Evolutionary conservation across 2,329 filamentous ascomycete species (phyloP).

Genomic region (Ophiostoma tasmaniense): DNA sequence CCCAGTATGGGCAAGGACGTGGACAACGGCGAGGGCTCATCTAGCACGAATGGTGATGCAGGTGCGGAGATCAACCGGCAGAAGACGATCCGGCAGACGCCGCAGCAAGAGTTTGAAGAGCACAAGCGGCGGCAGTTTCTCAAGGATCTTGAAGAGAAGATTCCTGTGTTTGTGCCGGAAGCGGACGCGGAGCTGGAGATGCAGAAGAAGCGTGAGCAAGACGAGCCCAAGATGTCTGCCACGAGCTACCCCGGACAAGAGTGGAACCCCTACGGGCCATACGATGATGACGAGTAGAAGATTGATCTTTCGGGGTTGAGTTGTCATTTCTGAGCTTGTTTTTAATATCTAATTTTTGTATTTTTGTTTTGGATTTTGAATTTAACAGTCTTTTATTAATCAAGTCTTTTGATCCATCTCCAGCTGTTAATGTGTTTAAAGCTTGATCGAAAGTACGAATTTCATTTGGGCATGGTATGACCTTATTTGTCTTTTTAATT

Average conservation of each 20-base stretch:
- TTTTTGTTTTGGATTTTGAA: neutral
- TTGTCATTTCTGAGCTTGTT: neutral
- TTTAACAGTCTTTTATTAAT: too few species aligned
- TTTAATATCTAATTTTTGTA: neutral
- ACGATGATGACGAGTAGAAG: conserved; percentile 24
- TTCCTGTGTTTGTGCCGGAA: conserved; percentile 32
- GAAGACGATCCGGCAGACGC: conserved; percentile 25
- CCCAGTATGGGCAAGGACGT: neutral
- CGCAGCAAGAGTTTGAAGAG: conserved; percentile 33
- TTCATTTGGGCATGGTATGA: too few species aligned
- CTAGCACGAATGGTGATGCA: conserved; percentile 10
- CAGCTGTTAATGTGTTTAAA: too few species aligned
- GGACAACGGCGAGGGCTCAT: conserved; percentile 9
- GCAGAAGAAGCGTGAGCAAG: conserved; percentile 32
- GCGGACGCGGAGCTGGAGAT: conserved; percentile 21
- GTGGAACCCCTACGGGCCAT: conserved; percentile 50
- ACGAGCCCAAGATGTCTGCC: conserved; percentile 53
- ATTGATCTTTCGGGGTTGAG: neutral
- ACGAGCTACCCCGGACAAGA: conserved; percentile 64
- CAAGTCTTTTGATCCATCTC: too few species aligned
- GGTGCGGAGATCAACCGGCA: conserved; percentile 14
- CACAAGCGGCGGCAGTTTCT: conserved; percentile 36
- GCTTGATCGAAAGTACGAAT: too few species aligned
- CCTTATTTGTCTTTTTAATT: too few species aligned
- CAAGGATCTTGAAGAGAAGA: conserved; percentile 47